Base-by-base conservation (phyloP, 768 basidiomycete genomes). In the Boletus reticuloceps region DNA sequence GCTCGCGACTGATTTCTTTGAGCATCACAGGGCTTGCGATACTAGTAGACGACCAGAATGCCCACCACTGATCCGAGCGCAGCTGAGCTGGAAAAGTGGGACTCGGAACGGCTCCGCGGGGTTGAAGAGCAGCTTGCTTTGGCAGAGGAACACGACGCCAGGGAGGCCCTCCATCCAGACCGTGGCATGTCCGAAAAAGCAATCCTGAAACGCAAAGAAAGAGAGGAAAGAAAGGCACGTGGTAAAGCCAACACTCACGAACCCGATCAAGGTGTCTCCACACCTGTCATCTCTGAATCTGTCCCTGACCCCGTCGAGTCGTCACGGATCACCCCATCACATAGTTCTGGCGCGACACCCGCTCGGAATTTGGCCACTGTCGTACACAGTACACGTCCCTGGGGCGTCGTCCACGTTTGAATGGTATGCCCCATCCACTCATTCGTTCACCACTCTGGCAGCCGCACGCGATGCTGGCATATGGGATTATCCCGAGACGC, bases 401-500 rank as follows among this genome's bases (percentile, higher is more conserved):
- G 81, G 85, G 3, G 69, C 83, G 5, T 91, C 93, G 0, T 71
- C 77, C 11, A 64, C 75, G 0, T 73, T 89, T 22, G 73, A 79
- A 14, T 96, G 94, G 94, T 94, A 94, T 66, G 54, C 71, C 25
- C 74, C 79, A 4, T 58, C 67, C 32, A 36, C 62, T 5, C 66
- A 69, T 62, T 72, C 77, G 3, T 88, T 84, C 68, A 47, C 75
- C 2, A 83, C 85, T 4, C 74, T 94, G 38, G 71, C 75, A 7
- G 73, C 78, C 0, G 92, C 93, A 6, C 80, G 75, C 34, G 75
- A 72, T 7, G 88, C 88, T 0, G 84, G 85, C 1, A 69, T 95
- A 44, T 96, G 92, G 92, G 72, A 74, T 17, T 94, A 88, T 65
- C 92, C 93, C 0, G 70, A 77, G 5, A 85, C 76, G 3, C 72